Conservation (phyloP, 192 early-diverging fungal genomes). For the Thamnidium elegans region DNA sequence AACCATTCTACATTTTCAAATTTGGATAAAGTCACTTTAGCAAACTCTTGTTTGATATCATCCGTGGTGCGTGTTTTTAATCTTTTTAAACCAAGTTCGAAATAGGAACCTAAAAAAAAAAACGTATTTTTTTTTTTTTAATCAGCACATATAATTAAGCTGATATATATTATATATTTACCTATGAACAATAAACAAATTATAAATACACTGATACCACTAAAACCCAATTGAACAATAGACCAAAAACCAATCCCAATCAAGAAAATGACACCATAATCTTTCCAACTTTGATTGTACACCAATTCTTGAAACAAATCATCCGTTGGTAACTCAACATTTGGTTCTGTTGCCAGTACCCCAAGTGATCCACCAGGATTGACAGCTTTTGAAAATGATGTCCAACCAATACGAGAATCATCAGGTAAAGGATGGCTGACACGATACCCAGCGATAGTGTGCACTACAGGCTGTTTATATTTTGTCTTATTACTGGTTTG, state of each 20-base stretch:
- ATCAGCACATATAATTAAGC: not conserved
- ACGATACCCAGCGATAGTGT: not conserved
- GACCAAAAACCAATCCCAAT: slow-evolving; percentile 4
- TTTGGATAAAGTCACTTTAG: slow-evolving; percentile 28
- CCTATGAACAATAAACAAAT: not conserved
- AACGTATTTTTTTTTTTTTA: no score
- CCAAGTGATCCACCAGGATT: slow-evolving; percentile 29
- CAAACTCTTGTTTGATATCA: slow-evolving; percentile 53
- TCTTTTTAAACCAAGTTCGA: slow-evolving; percentile 44
- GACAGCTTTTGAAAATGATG: slow-evolving; percentile 18
- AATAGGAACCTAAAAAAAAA: slow-evolving; percentile 41
- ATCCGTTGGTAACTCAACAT: no score
- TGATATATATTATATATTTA: no score
- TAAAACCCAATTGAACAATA: slow-evolving; percentile 5
- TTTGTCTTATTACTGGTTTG: not conserved
- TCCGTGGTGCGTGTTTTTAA: slow-evolving; percentile 48
- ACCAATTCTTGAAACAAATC: no score
- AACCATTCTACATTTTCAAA: slow-evolving; percentile 71
- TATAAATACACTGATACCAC: not conserved
- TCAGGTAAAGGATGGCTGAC: slow-evolving; percentile 13
- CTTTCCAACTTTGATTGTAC: not conserved
- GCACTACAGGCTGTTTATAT: not conserved
- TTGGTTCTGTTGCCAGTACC: slow-evolving; percentile 4
- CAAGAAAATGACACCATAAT: slow-evolving; percentile 20
- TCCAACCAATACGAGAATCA: slow-evolving; percentile 28